phyloP scores from a whole-genome alignment of 1,284 basidiomycete genomes.

The Cutaneotrichosporon sp. region DNA sequence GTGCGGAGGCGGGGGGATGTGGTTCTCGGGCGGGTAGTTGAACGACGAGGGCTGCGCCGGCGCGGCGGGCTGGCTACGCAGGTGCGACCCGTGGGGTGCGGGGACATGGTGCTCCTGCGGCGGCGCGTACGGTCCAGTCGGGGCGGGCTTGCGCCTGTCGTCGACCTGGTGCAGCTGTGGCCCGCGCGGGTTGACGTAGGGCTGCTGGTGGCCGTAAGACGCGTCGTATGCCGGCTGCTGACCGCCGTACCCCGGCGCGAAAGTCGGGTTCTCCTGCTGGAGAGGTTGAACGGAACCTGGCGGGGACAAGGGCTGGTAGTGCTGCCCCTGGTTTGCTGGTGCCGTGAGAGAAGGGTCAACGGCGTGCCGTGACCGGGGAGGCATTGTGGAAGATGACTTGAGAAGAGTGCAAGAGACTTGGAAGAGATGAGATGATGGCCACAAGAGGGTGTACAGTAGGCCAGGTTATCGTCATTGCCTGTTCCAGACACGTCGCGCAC shows the following conservation, averaged over 20 bases:
- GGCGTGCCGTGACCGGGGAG: conserved; percentile 50
- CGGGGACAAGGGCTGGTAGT: conserved; percentile 34
- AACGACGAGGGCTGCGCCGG: conserved; percentile 16
- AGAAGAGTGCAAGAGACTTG: neutral
- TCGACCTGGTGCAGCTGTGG: conserved; percentile 38
- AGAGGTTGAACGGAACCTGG: conserved; percentile 1
- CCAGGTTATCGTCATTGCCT: conserved; percentile 2
- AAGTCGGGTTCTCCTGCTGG: conserved; percentile 10
- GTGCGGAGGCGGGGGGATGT: conserved; percentile 77
- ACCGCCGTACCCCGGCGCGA: conserved; percentile 16
- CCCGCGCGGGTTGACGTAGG: conserved; percentile 18
- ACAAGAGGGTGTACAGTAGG: too few relatives aligned
- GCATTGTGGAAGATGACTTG: conserved; percentile 35
- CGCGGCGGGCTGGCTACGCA: conserved; percentile 23
- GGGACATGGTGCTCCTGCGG: conserved; percentile 19
- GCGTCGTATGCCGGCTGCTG: conserved; percentile 16
- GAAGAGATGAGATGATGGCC: neutral
- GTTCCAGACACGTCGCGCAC: conserved; percentile 13
- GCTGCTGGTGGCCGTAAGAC: conserved; percentile 18
- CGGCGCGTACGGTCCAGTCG: conserved; percentile 37
- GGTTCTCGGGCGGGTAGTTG: conserved; percentile 37
- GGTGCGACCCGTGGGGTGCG: conserved; percentile 7
- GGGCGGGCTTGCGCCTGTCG: conserved; percentile 28
- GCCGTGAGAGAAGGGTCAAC: conserved; percentile 51
- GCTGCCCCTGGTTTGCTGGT: conserved; percentile 21